Evolutionary conservation across 1,139 yeast genomes (phyloP), one percentile per base, ranked within the genome.

Genomic region (Lodderomyces pseudojiufengensis): DNA sequence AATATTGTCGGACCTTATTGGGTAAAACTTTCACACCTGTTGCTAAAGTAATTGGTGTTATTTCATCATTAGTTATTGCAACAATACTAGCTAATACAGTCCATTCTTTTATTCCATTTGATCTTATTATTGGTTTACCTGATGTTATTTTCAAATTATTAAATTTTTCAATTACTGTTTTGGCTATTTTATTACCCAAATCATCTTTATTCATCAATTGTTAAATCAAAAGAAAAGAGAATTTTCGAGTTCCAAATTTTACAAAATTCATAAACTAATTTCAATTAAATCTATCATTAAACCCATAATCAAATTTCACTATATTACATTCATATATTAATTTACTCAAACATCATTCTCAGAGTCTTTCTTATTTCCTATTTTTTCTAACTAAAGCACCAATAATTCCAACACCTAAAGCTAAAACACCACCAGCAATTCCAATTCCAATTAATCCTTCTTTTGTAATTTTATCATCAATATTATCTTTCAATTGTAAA

Each of bases 401-500:
- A 9, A 80, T 57, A 3, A 79, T 29, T 8, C 92, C 87, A 1
- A 90, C 82, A 1, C 92, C 92, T 1, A 85, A 72, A 0, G 97
- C 97, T 39, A 88, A 67, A 2, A 79, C 78, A 18, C 95, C 95
- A 12, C 95, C 86, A 0, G 87, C 82, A 28, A 92, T 69, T 0
- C 95, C 95, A 38, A 90, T 65, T 1, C 97, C 97, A 45, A 87
- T 78, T 38, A 88, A 68, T 0, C 97, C 95, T 54, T 92, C 95
- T 49, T 74, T 79, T 23, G 95, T 86, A 29, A 92, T 79, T 54
- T 80, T 84, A 46, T 84, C 92, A 44, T 88, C 96, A 24, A 92
- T 84, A 52, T 82, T 80, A 42, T 76, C 74, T 50, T 84, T 78
- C 58, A 92, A 68, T 5, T 78, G 76, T 32, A 68, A 57, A 3